Base-by-base conservation (phyloP, 805 yeast species). In the Ogataea thermomethanolica region DNA sequence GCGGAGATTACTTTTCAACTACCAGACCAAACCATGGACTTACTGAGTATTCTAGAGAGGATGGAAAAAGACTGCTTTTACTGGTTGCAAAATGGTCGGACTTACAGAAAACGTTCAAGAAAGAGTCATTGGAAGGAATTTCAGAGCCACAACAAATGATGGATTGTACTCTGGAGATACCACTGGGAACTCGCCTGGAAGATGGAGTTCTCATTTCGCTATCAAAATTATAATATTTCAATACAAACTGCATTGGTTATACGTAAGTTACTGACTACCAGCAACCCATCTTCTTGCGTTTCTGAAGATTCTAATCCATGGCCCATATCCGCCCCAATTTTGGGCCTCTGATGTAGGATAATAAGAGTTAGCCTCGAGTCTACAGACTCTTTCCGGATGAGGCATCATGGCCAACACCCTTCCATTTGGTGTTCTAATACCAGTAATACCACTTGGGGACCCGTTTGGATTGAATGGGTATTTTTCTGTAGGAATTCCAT, bases 391-490 rank as follows among this genome's bases (percentile, higher is more conserved):
- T 68, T 93, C 99, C 17, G 99, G 99, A 64, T 93, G 99, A 33
- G 99, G 99, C 99, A 93, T 93, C 89, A 93, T 79, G 4, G 97
- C 97, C 55, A 93, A 71, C 3, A 93, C 97, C 64, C 99, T 81
- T 49, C 98, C 98, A 59, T 86, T 88, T 38, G 88, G 87, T 39
- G 90, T 79, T 48, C 83, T 73, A 41, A 93, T 78, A 72, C 97
- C 99, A 27, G 96, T 84, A 54, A 93, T 86, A 66, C 96, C 97
- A 40, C 76, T 77, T 30, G 93, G 87, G 10, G 97, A 87, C 31
- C 99, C 99, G 66, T 93, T 93, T 41, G 99, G 98, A 73, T 93
- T 93, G 71, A 71, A 84, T 48, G 99, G 99, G 61, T 84, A 93
- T 57, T 71, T 75, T 61, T 79, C 85, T 27, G 99, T 85, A 27